Conservation (phyloP, 208 protist genomes). For the Wallacemonas sp. region DNA sequence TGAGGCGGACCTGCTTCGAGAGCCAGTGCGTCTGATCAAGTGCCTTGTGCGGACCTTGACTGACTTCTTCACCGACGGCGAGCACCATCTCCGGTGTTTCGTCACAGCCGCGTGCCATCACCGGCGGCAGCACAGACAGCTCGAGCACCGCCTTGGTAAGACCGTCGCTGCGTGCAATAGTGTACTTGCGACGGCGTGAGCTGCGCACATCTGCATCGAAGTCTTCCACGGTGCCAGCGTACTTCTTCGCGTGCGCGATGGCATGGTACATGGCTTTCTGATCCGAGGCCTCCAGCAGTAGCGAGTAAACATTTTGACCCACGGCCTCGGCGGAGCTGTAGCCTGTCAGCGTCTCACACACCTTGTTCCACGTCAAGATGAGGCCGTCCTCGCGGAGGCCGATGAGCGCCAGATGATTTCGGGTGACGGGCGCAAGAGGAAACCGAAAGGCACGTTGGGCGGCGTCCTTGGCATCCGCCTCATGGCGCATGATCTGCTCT, state of each 20-base stretch:
- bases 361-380: conserved; percentile 75
- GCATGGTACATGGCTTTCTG: conserved; percentile 67
- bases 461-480: not conserved
- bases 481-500: not conserved
- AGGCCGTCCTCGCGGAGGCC: conserved; percentile 81
- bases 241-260: conserved; percentile 52
- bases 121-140: conserved; percentile 54
- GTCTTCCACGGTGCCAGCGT: conserved; percentile 58
- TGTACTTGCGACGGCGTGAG: conserved; percentile 30
- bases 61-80: conserved; percentile 59
- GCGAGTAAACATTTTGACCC: conserved; percentile 84
- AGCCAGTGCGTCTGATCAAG: conserved; percentile 72
- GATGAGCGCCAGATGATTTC: conserved; percentile 34
- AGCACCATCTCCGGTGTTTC: conserved; percentile 67
- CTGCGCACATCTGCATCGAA: conserved; percentile 26
- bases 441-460: conserved; percentile 30
- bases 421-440: conserved; percentile 27
- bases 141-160: conserved; percentile 64
- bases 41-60: conserved; percentile 32
- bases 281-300: conserved; percentile 63
- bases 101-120: conserved; percentile 39
- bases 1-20: conserved; percentile 46
- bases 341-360: conserved; percentile 51
- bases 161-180: conserved; percentile 68
- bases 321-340: conserved; percentile 67